Evolutionary conservation across 257 asterid species (phyloP).

Genomic region (Nicotiana obtusifolia): DNA sequence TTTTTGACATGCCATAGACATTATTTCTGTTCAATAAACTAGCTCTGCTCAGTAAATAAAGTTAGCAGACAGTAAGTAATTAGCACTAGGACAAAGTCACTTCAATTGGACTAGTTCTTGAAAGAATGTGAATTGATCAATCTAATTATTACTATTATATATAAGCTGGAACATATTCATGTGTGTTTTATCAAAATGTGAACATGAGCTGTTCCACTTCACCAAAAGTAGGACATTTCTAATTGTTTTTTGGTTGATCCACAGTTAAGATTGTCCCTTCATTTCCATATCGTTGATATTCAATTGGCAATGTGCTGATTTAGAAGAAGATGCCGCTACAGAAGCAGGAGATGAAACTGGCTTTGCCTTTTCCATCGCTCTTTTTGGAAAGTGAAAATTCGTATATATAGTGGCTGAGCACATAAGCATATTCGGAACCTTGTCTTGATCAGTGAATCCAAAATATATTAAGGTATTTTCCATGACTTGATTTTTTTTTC

Average conservation of each 20-base stretch:
- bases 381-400: conserved; percentile 10
- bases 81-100: not conserved
- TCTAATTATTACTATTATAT: not conserved
- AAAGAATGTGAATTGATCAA: not conserved
- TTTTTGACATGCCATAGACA: conserved; percentile 7
- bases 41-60: not conserved
- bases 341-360: not conserved
- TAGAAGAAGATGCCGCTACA: conserved; percentile 20
- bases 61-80: not conserved
- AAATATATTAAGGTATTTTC: not conserved
- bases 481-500: not conserved
- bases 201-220: conserved; percentile 5
- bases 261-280: not conserved
- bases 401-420: not conserved
- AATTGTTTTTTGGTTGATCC: not conserved
- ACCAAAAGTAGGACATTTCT: not conserved
- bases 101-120: not conserved
- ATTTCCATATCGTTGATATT: not conserved
- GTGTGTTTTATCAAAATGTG: not conserved
- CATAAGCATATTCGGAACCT: not conserved
- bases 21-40: not conserved
- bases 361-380: not conserved
- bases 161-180: conserved; percentile 2
- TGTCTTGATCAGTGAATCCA: not conserved
- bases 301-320: not conserved